These are phyloP conservation scores for Podaxis pistillaris DNA, from an alignment of 768 basidiomycete genomes.

Conservation along the genomic window DNA sequence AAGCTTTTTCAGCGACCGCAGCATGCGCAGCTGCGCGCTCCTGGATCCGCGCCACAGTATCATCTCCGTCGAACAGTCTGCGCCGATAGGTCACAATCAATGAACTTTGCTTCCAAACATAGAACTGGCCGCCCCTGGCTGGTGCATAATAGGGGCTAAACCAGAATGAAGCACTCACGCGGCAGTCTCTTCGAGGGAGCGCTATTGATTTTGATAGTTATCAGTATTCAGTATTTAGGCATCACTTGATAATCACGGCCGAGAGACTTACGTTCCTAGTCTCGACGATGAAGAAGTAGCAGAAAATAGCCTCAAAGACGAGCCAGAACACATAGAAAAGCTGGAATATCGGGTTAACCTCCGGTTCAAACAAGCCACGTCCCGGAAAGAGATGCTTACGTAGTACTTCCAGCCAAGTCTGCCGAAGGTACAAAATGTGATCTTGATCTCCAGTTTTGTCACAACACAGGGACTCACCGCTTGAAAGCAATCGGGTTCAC, in stretches of 20 bases:
- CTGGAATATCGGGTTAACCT: slow-evolving; percentile 9
- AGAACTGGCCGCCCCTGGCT: too few species aligned
- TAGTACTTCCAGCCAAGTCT: slow-evolving; percentile 65
- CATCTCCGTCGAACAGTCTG: slow-evolving; percentile 58
- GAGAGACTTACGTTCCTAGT: slow-evolving; percentile 37
- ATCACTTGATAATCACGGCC: neutral
- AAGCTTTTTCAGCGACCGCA: slow-evolving; percentile 18
- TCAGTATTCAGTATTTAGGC: neutral
- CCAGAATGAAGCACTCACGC: slow-evolving; percentile 27
- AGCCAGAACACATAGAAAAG: slow-evolving; percentile 57
- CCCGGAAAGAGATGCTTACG: slow-evolving; percentile 26
- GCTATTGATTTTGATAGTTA: slow-evolving; percentile 24
- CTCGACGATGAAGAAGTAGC: slow-evolving; percentile 54
- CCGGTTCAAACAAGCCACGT: neutral
- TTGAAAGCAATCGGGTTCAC: slow-evolving; percentile 47
- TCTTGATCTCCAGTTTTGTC: neutral
- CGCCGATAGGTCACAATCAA: neutral
- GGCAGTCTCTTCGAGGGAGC: slow-evolving; percentile 63
- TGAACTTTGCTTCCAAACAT: neutral
- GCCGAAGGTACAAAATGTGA: slow-evolving; percentile 36
- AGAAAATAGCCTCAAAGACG: slow-evolving; percentile 48
- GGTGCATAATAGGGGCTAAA: neutral
- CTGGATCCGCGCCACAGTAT: slow-evolving; percentile 35
- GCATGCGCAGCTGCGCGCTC: slow-evolving; percentile 25
- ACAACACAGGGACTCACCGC: slow-evolving; percentile 19